Conservation (phyloP, 108 stramenopile genomes). For the Fragilaria crotonensis region DNA sequence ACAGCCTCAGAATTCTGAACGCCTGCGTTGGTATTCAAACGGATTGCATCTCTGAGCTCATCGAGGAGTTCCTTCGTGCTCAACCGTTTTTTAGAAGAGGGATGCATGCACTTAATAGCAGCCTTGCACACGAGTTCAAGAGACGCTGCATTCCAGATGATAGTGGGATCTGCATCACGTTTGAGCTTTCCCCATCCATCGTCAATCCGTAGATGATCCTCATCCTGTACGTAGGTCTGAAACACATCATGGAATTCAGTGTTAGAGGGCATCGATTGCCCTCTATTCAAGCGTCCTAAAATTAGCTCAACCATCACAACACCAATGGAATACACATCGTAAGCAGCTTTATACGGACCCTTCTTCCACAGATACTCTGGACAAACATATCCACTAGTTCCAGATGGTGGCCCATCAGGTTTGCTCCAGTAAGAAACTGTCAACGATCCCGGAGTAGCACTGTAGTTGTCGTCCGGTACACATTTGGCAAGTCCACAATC, state of each 20-base stretch:
- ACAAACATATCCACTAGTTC: conserved; percentile 1
- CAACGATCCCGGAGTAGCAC: background rate
- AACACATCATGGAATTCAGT: background rate
- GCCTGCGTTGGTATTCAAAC: background rate
- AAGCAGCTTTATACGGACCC: background rate
- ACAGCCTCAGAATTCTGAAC: too few relatives aligned
- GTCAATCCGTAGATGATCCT: background rate
- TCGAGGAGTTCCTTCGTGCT: background rate
- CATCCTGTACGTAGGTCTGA: background rate
- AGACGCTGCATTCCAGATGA: background rate
- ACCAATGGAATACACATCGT: background rate
- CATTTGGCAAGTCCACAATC: conserved; percentile 2
- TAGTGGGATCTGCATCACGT: background rate
- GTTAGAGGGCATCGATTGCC: background rate
- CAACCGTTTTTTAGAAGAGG: background rate
- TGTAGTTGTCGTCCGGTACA: background rate
- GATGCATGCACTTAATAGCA: background rate
- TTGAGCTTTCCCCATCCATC: background rate
- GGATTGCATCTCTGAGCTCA: background rate
- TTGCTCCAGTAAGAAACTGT: background rate
- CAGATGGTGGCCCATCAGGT: too few relatives aligned
- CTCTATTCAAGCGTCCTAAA: background rate
- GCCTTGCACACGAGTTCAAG: background rate
- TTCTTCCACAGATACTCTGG: background rate
- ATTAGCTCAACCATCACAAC: background rate